A percentile compares a stretch with the other conserved stretches of the same genome.
These are phyloP conservation scores for Phialemoniopsis sp. DNA, from an alignment of 2,329 filamentous ascomycete genomes.

Conservation along the genomic window DNA sequence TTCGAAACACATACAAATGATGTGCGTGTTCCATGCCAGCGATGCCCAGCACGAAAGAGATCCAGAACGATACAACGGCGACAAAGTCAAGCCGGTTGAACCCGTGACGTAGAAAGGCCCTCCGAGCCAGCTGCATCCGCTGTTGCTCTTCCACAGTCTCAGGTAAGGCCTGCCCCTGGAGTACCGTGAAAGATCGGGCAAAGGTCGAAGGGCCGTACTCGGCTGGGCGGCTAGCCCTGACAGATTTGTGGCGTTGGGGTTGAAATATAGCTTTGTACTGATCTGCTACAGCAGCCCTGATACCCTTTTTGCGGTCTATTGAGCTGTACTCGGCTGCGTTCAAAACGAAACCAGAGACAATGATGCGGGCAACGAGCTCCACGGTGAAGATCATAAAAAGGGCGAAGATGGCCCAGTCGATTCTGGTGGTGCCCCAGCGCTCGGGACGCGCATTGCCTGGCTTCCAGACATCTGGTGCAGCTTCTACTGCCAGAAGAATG, in stretches of 20 bases:
- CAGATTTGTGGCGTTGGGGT: conserved; percentile 70
- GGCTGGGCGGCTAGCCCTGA: conserved; percentile 44
- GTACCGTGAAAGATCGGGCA: conserved; percentile 73
- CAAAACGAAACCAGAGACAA: conserved; percentile 89
- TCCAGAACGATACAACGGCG: conserved; percentile 93
- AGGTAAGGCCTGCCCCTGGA: conserved; percentile 56
- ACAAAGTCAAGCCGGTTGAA: conserved; percentile 96
- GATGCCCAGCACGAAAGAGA: conserved; percentile 72
- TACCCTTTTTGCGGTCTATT: conserved; percentile 71
- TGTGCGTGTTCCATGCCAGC: conserved; percentile 62
- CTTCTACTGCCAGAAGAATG: conserved; percentile 81
- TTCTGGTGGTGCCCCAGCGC: conserved; percentile 62
- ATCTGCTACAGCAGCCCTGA: conserved; percentile 69
- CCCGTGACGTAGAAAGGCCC: conserved; percentile 89
- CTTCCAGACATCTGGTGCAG: conserved; percentile 65
- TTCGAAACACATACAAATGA: conserved; percentile 87
- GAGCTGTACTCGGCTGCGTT: conserved; percentile 93
- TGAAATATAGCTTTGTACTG: conserved; percentile 78
- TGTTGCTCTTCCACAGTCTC: conserved; percentile 73
- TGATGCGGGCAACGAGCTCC: conserved; percentile 76
- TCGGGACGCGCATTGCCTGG: conserved; percentile 55
- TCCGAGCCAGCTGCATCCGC: conserved; percentile 78
- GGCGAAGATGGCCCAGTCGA: conserved; percentile 76
- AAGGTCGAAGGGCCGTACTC: conserved; percentile 59
- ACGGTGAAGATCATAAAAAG: conserved; percentile 89